Percentiles rank a stretch among this genome's conserved stretches.
Conservation (phyloP, 164 flowering plant genomes). For the Warburgia ugandensis region DNA sequence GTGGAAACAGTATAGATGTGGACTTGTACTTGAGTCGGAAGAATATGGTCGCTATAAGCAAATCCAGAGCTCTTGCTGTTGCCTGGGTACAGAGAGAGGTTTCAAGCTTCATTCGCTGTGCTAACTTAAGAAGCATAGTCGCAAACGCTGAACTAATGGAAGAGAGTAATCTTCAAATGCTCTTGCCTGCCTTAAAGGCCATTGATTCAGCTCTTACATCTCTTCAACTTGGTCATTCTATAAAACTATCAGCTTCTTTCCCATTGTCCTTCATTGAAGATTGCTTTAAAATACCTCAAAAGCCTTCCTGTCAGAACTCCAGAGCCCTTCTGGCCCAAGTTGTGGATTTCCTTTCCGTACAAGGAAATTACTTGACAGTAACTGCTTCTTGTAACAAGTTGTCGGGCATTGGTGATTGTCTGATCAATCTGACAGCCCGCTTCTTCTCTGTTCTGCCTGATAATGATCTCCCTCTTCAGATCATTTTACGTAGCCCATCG, state of each 20-base stretch:
- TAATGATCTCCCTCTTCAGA: slow-evolving; percentile 4
- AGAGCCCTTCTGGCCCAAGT: slow-evolving; percentile 3
- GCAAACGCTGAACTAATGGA: slow-evolving; percentile 1
- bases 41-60: background rate
- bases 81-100: slow-evolving; percentile 6
- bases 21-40: slow-evolving; percentile 3
- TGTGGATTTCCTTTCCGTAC: background rate
- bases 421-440: background rate
- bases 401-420: slow-evolving; percentile 2
- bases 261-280: too few species aligned
- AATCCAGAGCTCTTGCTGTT: slow-evolving; percentile 3
- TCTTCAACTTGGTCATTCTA: background rate
- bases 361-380: background rate
- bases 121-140: background rate
- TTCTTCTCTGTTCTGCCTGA: slow-evolving; percentile 1
- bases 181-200: slow-evolving; percentile 1
- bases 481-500: slow-evolving; percentile 3
- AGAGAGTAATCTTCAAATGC: slow-evolving; percentile 2
- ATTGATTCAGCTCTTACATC: slow-evolving; percentile 6
- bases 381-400: background rate
- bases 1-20: slow-evolving; percentile 4
- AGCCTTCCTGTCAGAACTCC: slow-evolving; percentile 3
- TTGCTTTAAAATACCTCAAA: slow-evolving; percentile 4
- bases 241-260: slow-evolving; percentile 4
- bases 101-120: background rate